Percentiles rank a stretch among this genome's conserved stretches.
These are phyloP conservation scores for Penicillium desertorum DNA, from an alignment of 495 filamentous ascomycete genomes.

Conservation along the genomic window DNA sequence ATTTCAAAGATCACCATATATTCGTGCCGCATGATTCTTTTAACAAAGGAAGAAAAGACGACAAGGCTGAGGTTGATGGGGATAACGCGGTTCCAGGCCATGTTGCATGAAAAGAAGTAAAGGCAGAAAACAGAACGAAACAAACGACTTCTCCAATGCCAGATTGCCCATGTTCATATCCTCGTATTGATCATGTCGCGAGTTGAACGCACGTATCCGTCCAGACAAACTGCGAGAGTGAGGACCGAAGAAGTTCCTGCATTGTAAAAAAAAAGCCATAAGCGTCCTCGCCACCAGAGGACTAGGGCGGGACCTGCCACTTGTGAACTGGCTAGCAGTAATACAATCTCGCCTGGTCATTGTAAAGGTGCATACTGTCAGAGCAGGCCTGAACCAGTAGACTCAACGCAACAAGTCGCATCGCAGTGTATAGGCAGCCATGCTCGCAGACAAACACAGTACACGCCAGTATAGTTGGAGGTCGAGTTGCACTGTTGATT, in stretches of 20 bases:
- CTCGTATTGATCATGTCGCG: slow-evolving; percentile 11
- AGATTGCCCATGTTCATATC: slow-evolving; percentile 3
- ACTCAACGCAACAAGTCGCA: slow-evolving; percentile 1
- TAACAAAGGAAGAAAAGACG: background rate
- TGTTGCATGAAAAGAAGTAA: slow-evolving; percentile 14
- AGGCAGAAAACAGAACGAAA: slow-evolving; percentile 12
- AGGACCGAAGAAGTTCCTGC: background rate
- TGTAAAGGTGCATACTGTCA: slow-evolving; percentile 4
- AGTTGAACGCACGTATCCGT: slow-evolving; percentile 27
- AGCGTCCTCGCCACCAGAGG: slow-evolving; percentile 1
- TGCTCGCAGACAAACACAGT: background rate
- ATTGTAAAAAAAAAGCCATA: background rate
- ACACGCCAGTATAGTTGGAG: slow-evolving; percentile 2
- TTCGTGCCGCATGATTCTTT: background rate
- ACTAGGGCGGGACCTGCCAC: background rate
- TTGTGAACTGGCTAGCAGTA: slow-evolving; percentile 1
- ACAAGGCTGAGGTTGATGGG: slow-evolving; percentile 1
- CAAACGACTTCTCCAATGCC: slow-evolving; percentile 4
- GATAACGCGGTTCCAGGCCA: background rate
- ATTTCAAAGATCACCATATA: background rate
- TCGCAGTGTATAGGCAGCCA: background rate
- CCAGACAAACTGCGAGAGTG: slow-evolving; percentile 3
- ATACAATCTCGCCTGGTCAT: slow-evolving; percentile 11
- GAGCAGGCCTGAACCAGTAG: background rate
- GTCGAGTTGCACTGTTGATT: slow-evolving; percentile 3